Conservation (phyloP, 306 rosid species). For the Ammopiptanthus mongolicus region DNA sequence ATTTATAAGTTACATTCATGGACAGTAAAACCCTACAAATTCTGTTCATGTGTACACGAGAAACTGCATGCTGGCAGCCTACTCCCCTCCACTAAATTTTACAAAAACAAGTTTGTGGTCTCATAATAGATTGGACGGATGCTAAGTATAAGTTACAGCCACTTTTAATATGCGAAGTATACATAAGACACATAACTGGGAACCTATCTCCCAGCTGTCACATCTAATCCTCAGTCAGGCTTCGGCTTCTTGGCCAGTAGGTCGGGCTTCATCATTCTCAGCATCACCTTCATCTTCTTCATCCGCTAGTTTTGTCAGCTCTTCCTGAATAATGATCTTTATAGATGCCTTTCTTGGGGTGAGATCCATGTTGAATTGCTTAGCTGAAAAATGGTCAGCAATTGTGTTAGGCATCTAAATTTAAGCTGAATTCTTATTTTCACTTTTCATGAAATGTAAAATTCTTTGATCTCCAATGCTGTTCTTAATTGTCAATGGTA, state of each 20-base stretch:
- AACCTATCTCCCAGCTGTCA: conserved; percentile 25
- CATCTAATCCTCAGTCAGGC: conserved; percentile 29
- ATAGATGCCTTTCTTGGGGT: conserved; percentile 53
- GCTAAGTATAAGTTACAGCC: conserved; percentile 24
- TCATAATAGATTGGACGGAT: conserved; percentile 2
- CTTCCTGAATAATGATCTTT: conserved; percentile 62
- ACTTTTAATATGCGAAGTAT: background rate
- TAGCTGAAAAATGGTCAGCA: conserved; percentile 35
- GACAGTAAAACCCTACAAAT: conserved; percentile 19
- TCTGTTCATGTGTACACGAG: conserved; percentile 29
- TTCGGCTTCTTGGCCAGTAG: conserved; percentile 44
- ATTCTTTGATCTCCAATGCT: background rate
- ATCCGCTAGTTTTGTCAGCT: conserved; percentile 65
- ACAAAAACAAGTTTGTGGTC: conserved; percentile 1
- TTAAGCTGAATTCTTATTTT: background rate
- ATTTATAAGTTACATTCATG: conserved; percentile 16
- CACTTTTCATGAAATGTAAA: background rate
- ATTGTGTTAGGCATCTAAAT: background rate
- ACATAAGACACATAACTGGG: background rate
- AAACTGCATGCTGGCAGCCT: conserved; percentile 22
- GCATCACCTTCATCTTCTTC: conserved; percentile 42
- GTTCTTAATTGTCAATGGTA: background rate
- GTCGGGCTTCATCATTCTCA: conserved; percentile 35
- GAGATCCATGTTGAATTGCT: conserved; percentile 42
- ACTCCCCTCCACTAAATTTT: conserved; percentile 9